Percentiles rank a stretch among this genome's conserved stretches.
phyloP scores from a whole-genome alignment of 1,139 yeast species.

The Taphrina deformans region DNA sequence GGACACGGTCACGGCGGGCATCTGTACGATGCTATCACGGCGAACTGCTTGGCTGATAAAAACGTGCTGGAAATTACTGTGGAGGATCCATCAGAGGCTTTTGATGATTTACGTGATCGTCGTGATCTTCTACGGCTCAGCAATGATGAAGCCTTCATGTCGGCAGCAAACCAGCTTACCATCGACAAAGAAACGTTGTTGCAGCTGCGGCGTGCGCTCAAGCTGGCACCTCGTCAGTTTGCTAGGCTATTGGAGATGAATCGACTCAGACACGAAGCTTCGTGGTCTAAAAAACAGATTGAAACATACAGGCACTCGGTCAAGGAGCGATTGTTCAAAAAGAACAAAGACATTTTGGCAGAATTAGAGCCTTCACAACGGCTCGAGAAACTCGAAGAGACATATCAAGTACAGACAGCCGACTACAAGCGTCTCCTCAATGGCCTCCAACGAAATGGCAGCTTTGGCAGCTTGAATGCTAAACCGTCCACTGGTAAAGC shows the following conservation, averaged over 20 bases:
- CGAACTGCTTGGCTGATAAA: constrained; percentile 57
- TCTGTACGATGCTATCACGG: constrained; percentile 59
- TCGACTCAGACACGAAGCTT: constrained; percentile 74
- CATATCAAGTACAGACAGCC: constrained; percentile 65
- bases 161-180: constrained; percentile 38
- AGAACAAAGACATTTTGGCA: constrained; percentile 71
- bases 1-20: constrained; percentile 65
- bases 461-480: not conserved
- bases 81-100: constrained; percentile 92
- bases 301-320: constrained; percentile 57
- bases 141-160: not conserved
- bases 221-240: constrained; percentile 13
- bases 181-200: constrained; percentile 53
- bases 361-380: constrained; percentile 64
- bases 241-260: constrained; percentile 59
- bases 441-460: not conserved
- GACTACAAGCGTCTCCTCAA: constrained; percentile 60
- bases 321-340: constrained; percentile 68
- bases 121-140: constrained; percentile 56
- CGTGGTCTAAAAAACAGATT: constrained; percentile 48
- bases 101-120: constrained; percentile 86
- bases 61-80: constrained; percentile 74
- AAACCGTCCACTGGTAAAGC: not conserved
- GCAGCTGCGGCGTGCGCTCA: constrained; percentile 41
- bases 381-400: constrained; percentile 70